Base-by-base conservation (phyloP, 192 early-diverging fungal species). In the Podochytrium sp. region DNA sequence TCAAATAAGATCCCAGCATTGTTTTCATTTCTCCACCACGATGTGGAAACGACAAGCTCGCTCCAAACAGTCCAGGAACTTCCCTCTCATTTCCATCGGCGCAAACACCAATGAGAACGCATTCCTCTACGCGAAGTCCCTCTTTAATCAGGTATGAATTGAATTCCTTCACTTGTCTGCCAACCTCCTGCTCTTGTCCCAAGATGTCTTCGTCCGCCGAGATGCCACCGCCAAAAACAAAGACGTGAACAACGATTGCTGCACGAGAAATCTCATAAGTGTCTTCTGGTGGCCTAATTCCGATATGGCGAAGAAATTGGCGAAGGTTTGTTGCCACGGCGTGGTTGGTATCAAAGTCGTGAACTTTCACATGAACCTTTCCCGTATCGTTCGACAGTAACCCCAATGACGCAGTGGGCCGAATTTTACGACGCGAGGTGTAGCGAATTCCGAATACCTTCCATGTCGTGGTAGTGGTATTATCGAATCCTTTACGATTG, bases 201-300 rank as follows among this genome's bases (percentile, higher is more conserved):
- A 47, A 38, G 40, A 16, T 10, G 20, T 16, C 14, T 49, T 65
- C 1, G 25, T 41, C 14, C 16, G 2, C n/a, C 2, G 14, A 12
- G 3, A 65, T 6, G n/a, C 63, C 63, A 1, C 63, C 63, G 5
- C 63, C 63, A 65, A 65, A 65, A 5, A 65, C 23, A 49, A 65
- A 47, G 25, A 65, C 42, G 29, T 65, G 37, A 40, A 65, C 63
- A 43, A 40, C 41, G 25, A 65, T 65, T 14, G 42, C n/a, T 0
- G 1, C 35, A 23, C 29, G 12, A 56, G n/a, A n/a, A n/a, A n/a
- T n/a, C n/a, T n/a, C n/a, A n/a, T 39, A 38, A 14, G 23, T 16
- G 43, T 40, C 18, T 30, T 30, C 43, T 14, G 63, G 63, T 29
- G 41, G 63, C 10, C 6, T 23, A 35, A 65, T 27, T 18, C 42